Evolutionary conservation across 768 basidiomycete genomes (phyloP), one percentile per base, ranked within the genome.

Genomic region (Multifurca ochricompacta): DNA sequence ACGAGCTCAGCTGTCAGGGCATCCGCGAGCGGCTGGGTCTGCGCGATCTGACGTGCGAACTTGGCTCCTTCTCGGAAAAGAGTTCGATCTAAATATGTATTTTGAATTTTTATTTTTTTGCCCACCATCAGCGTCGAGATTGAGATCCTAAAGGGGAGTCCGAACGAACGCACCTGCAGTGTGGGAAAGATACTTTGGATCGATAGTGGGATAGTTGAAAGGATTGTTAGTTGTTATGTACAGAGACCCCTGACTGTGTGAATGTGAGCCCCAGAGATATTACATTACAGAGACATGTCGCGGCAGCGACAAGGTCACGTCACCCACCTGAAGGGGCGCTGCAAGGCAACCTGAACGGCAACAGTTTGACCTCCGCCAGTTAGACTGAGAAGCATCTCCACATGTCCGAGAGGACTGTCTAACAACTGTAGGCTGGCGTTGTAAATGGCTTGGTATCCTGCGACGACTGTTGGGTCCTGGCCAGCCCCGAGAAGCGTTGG

Each of bases 131-230:
- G 4, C 4, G 4, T 7, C n/a, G n/a, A 13, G 21, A 19, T 13
- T 53, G 11, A 23, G 13, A 25, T 9, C 44, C 8, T 19, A 1
- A 11, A 32, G n/a, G 31, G 13, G 23, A 23, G 14, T n/a, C n/a
- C n/a, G n/a, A n/a, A n/a, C n/a, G 47, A n/a, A 60, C 68, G 19
- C 48, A 76, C 75, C 79, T 19, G 77, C 77, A 6, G 72, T 66
- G 61, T 83, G 77, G 5, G 76, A 70, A 49, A 84, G 76, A 68
- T 86, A 87, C 56, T 75, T 68, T 4, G 85, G 85, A 66, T 87
- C 81, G 63, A 87, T 80, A 41, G 75, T 64, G 5, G 83, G 82
- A 21, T 70, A 61, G 53, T 79, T 77, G 67, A 87, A 88, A 1
- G 80, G 70, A 53, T 78, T 75, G 14, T 74, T 70, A 3, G 79